Percentiles rank a stretch among this genome's conserved stretches.
These are phyloP conservation scores for Lolium perenne DNA, from an alignment of 176 grass and related monocot species.

Conservation along the genomic window DNA sequence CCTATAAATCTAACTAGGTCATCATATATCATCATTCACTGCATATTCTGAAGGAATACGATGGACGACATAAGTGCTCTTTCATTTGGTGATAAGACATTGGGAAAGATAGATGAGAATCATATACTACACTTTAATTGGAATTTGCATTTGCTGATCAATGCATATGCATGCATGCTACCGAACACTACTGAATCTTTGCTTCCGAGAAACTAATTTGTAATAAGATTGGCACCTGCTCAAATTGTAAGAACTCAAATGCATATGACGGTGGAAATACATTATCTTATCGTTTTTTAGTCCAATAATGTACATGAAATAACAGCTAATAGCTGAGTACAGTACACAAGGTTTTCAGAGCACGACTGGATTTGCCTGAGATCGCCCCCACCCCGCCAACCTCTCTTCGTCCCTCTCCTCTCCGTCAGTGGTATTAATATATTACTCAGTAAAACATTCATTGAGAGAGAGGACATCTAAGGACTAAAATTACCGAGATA, in stretches of 20 bases:
- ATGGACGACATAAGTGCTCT: constrained; percentile 1
- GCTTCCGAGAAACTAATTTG: not conserved
- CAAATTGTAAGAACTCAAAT: not conserved
- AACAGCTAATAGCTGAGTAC: not conserved
- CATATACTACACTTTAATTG: not conserved
- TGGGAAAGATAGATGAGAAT: constrained; percentile 18
- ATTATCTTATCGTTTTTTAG: not conserved
- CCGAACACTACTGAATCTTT: not conserved
- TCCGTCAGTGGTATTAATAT: not conserved
- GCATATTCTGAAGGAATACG: not conserved
- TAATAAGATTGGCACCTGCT: not conserved
- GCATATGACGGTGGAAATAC: not conserved
- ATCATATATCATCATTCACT: not conserved
- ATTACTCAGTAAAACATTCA: not conserved
- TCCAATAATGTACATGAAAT: constrained; percentile 43
- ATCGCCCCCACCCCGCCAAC: not conserved
- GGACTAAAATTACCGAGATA: not conserved
- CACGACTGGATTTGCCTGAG: not conserved
- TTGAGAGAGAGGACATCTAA: not conserved
- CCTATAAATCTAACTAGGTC: not conserved
- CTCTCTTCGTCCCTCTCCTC: too few relatives aligned
- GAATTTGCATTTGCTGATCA: not conserved
- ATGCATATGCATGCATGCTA: not conserved
- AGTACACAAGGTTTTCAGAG: not conserved
- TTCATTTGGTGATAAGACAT: not conserved